Evolutionary conservation across 208 protist genomes (phyloP), one percentile per base, ranked within the genome.

Genomic region (Spongospora subterranea): DNA sequence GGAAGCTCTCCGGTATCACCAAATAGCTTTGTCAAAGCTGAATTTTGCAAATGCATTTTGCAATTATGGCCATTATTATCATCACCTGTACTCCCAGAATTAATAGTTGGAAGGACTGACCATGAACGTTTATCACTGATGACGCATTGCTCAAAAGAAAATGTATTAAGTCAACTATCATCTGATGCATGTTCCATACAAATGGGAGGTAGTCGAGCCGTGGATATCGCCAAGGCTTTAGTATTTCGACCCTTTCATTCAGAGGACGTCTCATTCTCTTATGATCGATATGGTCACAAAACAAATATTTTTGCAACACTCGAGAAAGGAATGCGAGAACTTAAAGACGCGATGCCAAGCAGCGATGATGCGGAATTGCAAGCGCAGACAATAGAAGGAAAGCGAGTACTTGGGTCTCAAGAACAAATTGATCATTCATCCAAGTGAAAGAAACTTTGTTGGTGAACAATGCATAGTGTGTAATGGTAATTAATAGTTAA

Each of bases 41-140:
- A 82, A 35, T 82, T 82, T 43, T 13, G 35, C 6, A 82, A 82
- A 6, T 39, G 17, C 6, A 82, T 82, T 82, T 35, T 82, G 13
- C 6, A 35, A n/a, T 17, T 82, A n/a, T 82, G 71, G 71, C 71
- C 71, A 35, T 6, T 35, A 6, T n/a, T 82, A n/a, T 82, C 71
- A 20, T 82, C 71, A 20, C 6, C 35, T 45, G 6, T 43, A n/a
- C n/a, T 82, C 6, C 71, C 6, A 35, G 71, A 82, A 6, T n/a
- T 35, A 43, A n/a, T 39, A 35, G 71, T 82, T n/a, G 71, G 71
- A 13, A 6, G 40, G n/a, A 82, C 71, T 43, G 71, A 82, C 35
- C 40, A 45, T 35, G 71, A 82, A 43, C 71, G 71, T n/a, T 17
- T 82, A 43, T 82, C 71, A n/a, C n/a, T 82, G 71, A 6, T 82